These are phyloP conservation scores for Globisporangium cystogenes DNA, from an alignment of 352 stramenopile species.

Conservation along the genomic window DNA sequence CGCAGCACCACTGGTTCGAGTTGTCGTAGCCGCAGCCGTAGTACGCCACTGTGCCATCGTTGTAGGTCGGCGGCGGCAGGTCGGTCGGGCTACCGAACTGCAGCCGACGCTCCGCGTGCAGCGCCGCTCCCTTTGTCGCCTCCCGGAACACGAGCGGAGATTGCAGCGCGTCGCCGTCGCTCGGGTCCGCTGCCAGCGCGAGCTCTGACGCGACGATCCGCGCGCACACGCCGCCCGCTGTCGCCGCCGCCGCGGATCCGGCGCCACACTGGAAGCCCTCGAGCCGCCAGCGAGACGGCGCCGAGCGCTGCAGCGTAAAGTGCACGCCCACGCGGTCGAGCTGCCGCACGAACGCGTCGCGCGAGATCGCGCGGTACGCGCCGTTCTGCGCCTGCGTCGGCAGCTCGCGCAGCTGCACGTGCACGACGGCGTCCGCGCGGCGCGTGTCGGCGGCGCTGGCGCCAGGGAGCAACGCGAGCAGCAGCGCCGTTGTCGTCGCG, in stretches of 20 bases:
- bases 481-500: not conserved
- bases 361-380: conserved; percentile 17
- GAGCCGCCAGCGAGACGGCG: conserved; percentile 22
- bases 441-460: not conserved
- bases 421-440: conserved; percentile 13
- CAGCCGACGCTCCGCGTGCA: conserved; percentile 16
- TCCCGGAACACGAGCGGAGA: not conserved
- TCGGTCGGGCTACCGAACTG: conserved; percentile 26
- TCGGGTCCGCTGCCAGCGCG: not conserved
- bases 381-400: conserved; percentile 27
- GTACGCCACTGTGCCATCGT: conserved; percentile 23
- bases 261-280: conserved; percentile 31
- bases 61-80: conserved; percentile 18
- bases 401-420: conserved; percentile 17
- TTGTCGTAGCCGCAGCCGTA: conserved; percentile 32
- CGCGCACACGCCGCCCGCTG: conserved; percentile 15
- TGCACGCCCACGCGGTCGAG: conserved; percentile 21
- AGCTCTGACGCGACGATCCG: conserved; percentile 22
- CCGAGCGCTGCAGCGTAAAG: conserved; percentile 24
- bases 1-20: conserved; percentile 37
- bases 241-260: not conserved
- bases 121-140: not conserved
- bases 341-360: conserved; percentile 23
- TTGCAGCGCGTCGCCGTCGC: not conserved
- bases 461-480: not conserved